phyloP scores from a whole-genome alignment of 2,329 filamentous ascomycete species.

The Phialophora tarda region DNA sequence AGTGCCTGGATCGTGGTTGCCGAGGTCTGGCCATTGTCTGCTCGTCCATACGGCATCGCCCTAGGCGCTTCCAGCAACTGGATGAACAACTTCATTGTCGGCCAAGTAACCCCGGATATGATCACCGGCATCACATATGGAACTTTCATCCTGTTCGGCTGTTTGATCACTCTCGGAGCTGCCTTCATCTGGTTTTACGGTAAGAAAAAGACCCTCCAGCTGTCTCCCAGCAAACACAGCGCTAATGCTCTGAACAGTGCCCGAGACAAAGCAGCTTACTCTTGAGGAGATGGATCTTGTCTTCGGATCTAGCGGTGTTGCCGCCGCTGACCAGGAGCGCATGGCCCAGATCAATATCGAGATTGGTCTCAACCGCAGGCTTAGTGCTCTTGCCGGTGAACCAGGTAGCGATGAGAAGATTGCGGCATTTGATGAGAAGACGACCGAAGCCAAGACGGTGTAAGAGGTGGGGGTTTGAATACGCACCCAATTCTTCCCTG shows the following conservation, averaged over 20 bases:
- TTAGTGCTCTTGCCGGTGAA: constrained; percentile 22
- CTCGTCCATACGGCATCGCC: constrained; percentile 72
- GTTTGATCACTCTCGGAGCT: constrained; percentile 57
- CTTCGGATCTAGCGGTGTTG: constrained; percentile 64
- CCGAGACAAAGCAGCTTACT: constrained; percentile 44
- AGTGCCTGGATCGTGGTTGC: constrained; percentile 74
- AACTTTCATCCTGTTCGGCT: constrained; percentile 73
- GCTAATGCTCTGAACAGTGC: constrained; percentile 38
- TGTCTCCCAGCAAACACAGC: background rate
- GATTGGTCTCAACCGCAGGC: constrained; percentile 61
- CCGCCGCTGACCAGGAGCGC: constrained; percentile 69
- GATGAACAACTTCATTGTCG: constrained; percentile 38
- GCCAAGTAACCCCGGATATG: constrained; percentile 61
- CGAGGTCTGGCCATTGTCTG: constrained; percentile 75
- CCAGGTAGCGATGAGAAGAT: constrained; percentile 33
- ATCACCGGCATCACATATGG: constrained; percentile 68
- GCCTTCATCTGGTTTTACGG: constrained; percentile 40
- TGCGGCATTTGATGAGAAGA: constrained; percentile 23
- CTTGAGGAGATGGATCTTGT: constrained; percentile 45
- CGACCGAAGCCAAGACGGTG: constrained; percentile 13
- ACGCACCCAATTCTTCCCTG: background rate
- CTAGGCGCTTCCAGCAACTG: constrained; percentile 70
- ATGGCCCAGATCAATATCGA: constrained; percentile 76
- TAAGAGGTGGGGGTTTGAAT: background rate
- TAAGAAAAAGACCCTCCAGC: constrained; percentile 8